phyloP scores from a whole-genome alignment of 116 monocot genomes.

The Phalaenopsis hybrid region DNA sequence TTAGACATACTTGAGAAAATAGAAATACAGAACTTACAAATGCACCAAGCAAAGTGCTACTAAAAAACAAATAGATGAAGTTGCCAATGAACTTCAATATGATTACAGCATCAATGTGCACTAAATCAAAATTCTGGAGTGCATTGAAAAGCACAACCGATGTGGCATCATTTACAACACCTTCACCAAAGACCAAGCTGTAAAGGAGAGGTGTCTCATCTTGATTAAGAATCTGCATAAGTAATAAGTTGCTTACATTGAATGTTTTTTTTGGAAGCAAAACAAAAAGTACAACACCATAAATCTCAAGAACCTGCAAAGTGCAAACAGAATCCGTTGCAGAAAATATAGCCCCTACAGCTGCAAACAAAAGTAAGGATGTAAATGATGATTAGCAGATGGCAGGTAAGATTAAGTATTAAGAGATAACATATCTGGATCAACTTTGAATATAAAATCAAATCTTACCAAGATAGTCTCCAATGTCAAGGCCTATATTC shows the following conservation, averaged over 20 bases:
- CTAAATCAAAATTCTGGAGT: constrained; percentile 84
- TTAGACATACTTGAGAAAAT: background rate
- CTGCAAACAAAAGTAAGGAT: constrained; percentile 33
- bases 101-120: constrained; percentile 45
- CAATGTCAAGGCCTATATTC: constrained; percentile 68
- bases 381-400: constrained; percentile 6
- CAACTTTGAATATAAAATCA: constrained; percentile 2
- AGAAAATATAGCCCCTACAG: constrained; percentile 91
- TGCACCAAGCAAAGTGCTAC: constrained; percentile 83
- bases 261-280: background rate
- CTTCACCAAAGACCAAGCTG: constrained; percentile 96
- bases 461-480: constrained; percentile 73
- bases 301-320: constrained; percentile 62
- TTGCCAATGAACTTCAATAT: constrained; percentile 55
- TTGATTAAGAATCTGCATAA: constrained; percentile 75
- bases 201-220: constrained; percentile 93
- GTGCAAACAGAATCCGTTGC: constrained; percentile 99
- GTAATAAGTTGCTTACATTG: background rate
- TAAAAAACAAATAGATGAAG: constrained; percentile 72
- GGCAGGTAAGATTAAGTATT: background rate
- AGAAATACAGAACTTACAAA: constrained; percentile 50
- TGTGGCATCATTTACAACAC: constrained; percentile 98
- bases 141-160: constrained; percentile 98
- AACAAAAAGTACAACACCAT: background rate
- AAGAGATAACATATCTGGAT: background rate